These are phyloP conservation scores for Liriodendron chinense DNA, from an alignment of 164 flowering plant genomes.

Conservation along the genomic window DNA sequence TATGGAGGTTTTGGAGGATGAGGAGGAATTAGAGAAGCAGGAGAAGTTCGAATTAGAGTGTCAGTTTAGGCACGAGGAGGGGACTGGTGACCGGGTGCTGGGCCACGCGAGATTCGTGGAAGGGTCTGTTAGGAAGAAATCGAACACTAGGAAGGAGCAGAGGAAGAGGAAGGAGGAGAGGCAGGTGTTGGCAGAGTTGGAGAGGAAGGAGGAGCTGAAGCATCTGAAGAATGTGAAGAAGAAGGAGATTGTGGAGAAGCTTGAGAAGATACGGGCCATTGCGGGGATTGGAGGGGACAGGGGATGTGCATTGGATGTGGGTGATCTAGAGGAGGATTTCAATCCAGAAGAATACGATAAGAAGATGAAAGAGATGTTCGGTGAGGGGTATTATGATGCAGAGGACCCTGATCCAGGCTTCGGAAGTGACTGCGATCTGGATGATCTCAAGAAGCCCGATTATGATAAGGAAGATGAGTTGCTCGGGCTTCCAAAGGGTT, in stretches of 20 bases:
- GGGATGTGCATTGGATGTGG: slow-evolving; percentile 30
- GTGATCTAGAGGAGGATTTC: slow-evolving; percentile 79
- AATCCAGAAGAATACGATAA: slow-evolving; percentile 80
- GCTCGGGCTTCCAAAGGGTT: slow-evolving; percentile 74
- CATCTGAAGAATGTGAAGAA: slow-evolving; percentile 88
- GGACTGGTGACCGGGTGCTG: slow-evolving; percentile 62
- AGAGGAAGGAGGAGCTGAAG: slow-evolving; percentile 86
- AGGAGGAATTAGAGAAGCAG: slow-evolving; percentile 63
- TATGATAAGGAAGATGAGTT: slow-evolving; percentile 86
- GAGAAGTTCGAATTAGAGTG: slow-evolving; percentile 58
- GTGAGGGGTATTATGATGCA: slow-evolving; percentile 60
- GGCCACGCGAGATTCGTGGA: slow-evolving; percentile 64
- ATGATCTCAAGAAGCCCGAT: slow-evolving; percentile 66
- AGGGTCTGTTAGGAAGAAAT: slow-evolving; percentile 83
- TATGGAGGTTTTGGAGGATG: slow-evolving; percentile 51
- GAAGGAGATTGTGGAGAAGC: slow-evolving; percentile 72
- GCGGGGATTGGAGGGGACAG: slow-evolving; percentile 59
- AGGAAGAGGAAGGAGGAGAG: slow-evolving; percentile 81
- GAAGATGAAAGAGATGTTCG: slow-evolving; percentile 71
- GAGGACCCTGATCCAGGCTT: slow-evolving; percentile 65
- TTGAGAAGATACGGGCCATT: slow-evolving; percentile 51
- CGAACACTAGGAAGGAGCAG: slow-evolving; percentile 58
- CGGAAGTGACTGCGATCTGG: slow-evolving; percentile 51
- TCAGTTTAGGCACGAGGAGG: slow-evolving; percentile 71
- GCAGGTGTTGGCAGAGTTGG: slow-evolving; percentile 54